Evolutionary conservation across 805 yeast genomes (phyloP), one percentile per base, ranked within the genome.

Genomic region (Candida incommunis): DNA sequence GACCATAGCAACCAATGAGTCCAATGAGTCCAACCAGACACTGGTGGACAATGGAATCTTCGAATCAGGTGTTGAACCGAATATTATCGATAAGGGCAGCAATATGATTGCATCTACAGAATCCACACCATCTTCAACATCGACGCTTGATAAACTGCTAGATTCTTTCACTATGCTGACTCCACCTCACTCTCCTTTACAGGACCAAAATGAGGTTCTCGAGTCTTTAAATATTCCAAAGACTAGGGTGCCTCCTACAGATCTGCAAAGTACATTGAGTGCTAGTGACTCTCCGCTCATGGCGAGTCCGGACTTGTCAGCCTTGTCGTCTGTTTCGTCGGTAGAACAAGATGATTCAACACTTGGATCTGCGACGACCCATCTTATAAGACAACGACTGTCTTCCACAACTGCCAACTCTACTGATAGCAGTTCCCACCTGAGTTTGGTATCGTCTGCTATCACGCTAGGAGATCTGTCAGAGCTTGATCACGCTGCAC

Each of bases 141-240:
- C 37, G 18, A 31, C 37, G 4, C 37, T 31, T 7, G 37, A 31
- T 18, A 31, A 31, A 16, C n/a, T 31, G 13, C 20, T 31, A 5
- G 37, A 31, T 31, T 31, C 37, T 4, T 31, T 31, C 37, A 31
- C 37, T 16, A 7, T 31, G 37, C 37, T 31, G 18, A 31, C 37
- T 9, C 37, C 37, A 5, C 37, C 37, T 5, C 18, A 31, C 4
- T 31, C 37, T 5, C 37, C 37, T 11, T 5, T n/a, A 31, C 13
- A 5, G 7, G 37, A 7, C 18, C 37, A 13, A 13, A 7, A 31
- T 7, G 20, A 31, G 7, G 18, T 13, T 5, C 37, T 5, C 5
- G 18, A 31, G 20, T 11, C 9, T 13, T 18, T 31, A 5, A 5
- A 5, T 31, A 31, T 31, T n/a, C 37, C 37, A 31, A 31, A 31